phyloP scores from a whole-genome alignment of 768 basidiomycete genomes.

The Filobasidium wieringae region DNA sequence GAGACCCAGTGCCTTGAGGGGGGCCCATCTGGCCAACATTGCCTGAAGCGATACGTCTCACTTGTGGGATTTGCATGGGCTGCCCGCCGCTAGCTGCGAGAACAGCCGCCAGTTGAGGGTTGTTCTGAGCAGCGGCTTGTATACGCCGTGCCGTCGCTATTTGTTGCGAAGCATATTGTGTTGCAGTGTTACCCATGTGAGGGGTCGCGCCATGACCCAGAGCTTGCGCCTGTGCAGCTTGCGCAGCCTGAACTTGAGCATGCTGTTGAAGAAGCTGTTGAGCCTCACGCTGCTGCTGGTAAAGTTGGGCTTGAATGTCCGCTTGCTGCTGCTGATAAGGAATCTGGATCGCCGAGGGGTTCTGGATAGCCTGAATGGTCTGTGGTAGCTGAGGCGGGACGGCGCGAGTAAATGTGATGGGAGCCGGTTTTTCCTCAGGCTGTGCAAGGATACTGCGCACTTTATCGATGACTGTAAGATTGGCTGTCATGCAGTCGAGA shows the following conservation, averaged over 20 bases:
- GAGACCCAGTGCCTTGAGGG: constrained; percentile 6
- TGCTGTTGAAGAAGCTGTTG: constrained; percentile 12
- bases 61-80: constrained; percentile 8
- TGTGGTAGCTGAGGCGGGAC: constrained; percentile 17
- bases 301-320: constrained; percentile 1
- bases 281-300: constrained; percentile 5
- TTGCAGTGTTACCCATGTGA: constrained; percentile 2
- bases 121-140: constrained; percentile 1
- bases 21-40: constrained; percentile 7
- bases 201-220: background rate
- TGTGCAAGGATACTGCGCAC: constrained; percentile 17
- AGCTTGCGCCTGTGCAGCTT: constrained; percentile 7
- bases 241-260: constrained; percentile 3
- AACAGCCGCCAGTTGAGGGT: constrained; percentile 3
- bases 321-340: constrained; percentile 16
- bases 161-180: background rate
- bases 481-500: constrained; percentile 24
- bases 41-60: constrained; percentile 11
- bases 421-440: constrained; percentile 1
- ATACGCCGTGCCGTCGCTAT: background rate
- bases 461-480: constrained; percentile 17
- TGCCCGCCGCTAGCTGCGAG: background rate
- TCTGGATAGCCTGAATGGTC: constrained; percentile 16
- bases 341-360: constrained; percentile 12
- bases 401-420: constrained; percentile 19